Percentiles rank a stretch among this genome's conserved stretches.
Evolutionary conservation across 495 filamentous ascomycete genomes (phyloP).

Genomic region (Aspergillus hancockii): DNA sequence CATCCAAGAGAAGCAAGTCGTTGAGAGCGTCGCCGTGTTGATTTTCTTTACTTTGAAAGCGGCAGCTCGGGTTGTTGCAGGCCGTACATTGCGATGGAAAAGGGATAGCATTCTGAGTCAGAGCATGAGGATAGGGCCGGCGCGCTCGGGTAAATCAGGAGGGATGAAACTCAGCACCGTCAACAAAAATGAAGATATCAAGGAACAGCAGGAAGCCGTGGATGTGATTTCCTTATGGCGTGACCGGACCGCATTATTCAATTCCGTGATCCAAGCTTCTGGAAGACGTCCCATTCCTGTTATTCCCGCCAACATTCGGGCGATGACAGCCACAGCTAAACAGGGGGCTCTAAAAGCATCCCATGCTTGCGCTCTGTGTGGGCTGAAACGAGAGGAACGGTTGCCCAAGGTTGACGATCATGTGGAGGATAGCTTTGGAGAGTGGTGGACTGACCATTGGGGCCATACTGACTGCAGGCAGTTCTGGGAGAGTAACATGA

Average conservation of each 20-base stretch:
- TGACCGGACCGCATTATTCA: constrained; percentile 43
- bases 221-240: constrained; percentile 76
- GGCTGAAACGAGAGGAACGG: constrained; percentile 82
- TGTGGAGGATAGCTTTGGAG: constrained; percentile 86
- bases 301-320: constrained; percentile 59
- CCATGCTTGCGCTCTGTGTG: constrained; percentile 84
- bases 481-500: constrained; percentile 81
- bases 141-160: constrained; percentile 60
- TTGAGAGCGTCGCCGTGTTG: constrained; percentile 40
- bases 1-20: constrained; percentile 14
- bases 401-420: constrained; percentile 70
- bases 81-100: constrained; percentile 86
- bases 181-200: constrained; percentile 74
- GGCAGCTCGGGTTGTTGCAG: constrained; percentile 78
- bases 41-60: constrained; percentile 60
- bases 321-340: constrained; percentile 54
- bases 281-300: constrained; percentile 60
- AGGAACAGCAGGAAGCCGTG: constrained; percentile 84
- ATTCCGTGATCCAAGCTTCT: constrained; percentile 37
- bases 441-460: constrained; percentile 96
- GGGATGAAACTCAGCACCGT: constrained; percentile 90
- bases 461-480: constrained; percentile 75
- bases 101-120: constrained; percentile 83
- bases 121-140: constrained; percentile 79
- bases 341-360: constrained; percentile 69